Evolutionary conservation across 495 filamentous ascomycete genomes (phyloP), one percentile per base, ranked within the genome.

Genomic region (Penicillium mononematosum): DNA sequence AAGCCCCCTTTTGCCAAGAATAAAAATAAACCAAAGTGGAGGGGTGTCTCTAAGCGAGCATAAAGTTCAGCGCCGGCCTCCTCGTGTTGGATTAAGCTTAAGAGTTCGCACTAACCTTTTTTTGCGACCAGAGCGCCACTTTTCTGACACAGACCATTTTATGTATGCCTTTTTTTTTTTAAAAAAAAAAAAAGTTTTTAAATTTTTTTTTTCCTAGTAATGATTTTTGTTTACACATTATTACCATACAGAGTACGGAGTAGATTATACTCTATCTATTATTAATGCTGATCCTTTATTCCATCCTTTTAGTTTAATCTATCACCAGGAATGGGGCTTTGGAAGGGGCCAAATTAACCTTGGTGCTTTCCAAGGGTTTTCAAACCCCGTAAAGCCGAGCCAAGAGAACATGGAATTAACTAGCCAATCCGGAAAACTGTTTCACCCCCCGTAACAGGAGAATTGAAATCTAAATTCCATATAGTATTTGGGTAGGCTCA

Each of bases 21-120:
- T 56, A n/a, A 56, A 61, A 58, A 51, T 60, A 59, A 54, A 53
- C 46, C 38, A 29, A 46, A 32, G 51, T 58, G 58, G 56, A 58
- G 52, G 39, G 55, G 45, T 47, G 45, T 64, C 60, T 69, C 63
- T 75, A 74, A 75, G 73, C 73, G 70, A 74, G 70, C 70, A 74
- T 74, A 76, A 71, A 72, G 70, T 74, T 67, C 66, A 64, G 65
- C 65, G 66, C 57, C 63, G 57, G 52, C 49, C 50, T 70, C 73
- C 75, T 78, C 75, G 75, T 78, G 75, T 78, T 71, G 73, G 73
- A 76, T 78, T 78, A 78, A 78, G 76, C 76, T 78, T 78, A 78
- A 78, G 74, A 70, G 76, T 70, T 60, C 69, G 69, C 74, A 70
- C 72, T 71, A 76, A 71, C 66, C 72, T 68, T 64, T 63, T 60